These are phyloP conservation scores for Hippophae rhamnoides DNA, from an alignment of 306 rosid genomes.

Conservation along the genomic window DNA sequence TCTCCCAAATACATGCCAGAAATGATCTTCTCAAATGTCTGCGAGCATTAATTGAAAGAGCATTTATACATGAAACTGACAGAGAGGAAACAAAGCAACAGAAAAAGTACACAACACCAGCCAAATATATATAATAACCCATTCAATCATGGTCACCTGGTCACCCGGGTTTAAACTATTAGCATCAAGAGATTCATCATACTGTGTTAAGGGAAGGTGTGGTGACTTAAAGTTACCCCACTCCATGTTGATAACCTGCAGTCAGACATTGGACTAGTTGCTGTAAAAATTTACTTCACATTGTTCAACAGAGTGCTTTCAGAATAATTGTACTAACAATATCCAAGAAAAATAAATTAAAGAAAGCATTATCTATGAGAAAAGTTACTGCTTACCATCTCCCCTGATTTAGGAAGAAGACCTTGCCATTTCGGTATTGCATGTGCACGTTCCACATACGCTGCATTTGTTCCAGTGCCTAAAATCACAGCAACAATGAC, in stretches of 20 bases:
- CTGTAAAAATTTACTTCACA: neutral
- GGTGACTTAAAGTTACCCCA: slow-evolving; percentile 90
- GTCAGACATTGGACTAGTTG: neutral
- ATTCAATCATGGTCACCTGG: slow-evolving; percentile 42
- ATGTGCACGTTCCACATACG: slow-evolving; percentile 74
- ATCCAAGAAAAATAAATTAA: neutral
- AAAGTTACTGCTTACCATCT: slow-evolving; percentile 51
- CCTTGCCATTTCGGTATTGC: slow-evolving; percentile 96
- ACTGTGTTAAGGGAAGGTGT: slow-evolving; percentile 79
- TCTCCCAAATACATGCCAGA: slow-evolving; percentile 99
- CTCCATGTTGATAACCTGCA: slow-evolving; percentile 95
- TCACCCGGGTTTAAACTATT: slow-evolving; percentile 95
- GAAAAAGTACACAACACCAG: neutral
- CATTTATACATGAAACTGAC: slow-evolving; percentile 1
- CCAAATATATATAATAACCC: neutral
- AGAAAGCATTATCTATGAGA: neutral
- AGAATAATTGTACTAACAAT: too few species aligned
- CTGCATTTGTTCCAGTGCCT: slow-evolving; percentile 98
- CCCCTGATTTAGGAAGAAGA: slow-evolving; percentile 72
- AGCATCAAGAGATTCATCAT: slow-evolving; percentile 55
- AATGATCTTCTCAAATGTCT: slow-evolving; percentile 82
- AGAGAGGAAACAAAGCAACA: neutral
- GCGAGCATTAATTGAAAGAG: slow-evolving; percentile 20
- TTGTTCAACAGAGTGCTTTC: neutral
- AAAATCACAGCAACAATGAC: slow-evolving; percentile 82